These are phyloP conservation scores for Fusarium solani-melongenae DNA, from an alignment of 2,329 filamentous ascomycete species.

Conservation along the genomic window DNA sequence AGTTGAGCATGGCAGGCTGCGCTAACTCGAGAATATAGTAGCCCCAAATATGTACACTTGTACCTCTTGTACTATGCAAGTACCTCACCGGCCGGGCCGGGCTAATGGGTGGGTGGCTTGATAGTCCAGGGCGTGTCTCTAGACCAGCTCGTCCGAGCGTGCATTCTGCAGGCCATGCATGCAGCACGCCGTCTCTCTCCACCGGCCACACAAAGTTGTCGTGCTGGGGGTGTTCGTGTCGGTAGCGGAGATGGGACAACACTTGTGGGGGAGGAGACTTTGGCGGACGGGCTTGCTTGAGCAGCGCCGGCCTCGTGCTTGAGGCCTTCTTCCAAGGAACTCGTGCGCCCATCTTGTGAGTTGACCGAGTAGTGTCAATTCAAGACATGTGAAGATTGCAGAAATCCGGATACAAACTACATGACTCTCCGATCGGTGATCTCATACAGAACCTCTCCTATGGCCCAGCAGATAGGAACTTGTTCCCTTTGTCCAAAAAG, in stretches of 20 bases:
- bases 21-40: slow-evolving; percentile 33
- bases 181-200: slow-evolving; percentile 36
- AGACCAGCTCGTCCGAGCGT: slow-evolving; percentile 35
- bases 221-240: slow-evolving; percentile 37
- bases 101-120: not conserved
- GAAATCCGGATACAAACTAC: not conserved
- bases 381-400: slow-evolving; percentile 27
- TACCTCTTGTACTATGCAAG: slow-evolving; percentile 19
- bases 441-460: not conserved
- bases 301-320: slow-evolving; percentile 6
- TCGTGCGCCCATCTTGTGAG: slow-evolving; percentile 31
- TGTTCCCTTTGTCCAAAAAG: not conserved
- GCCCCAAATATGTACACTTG: slow-evolving; percentile 17
- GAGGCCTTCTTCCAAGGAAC: slow-evolving; percentile 12
- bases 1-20: slow-evolving; percentile 19
- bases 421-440: slow-evolving; percentile 8
- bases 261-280: slow-evolving; percentile 34
- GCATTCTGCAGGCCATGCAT: slow-evolving; percentile 42
- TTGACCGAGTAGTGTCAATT: not conserved
- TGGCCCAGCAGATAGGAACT: not conserved
- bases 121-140: slow-evolving; percentile 23
- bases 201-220: slow-evolving; percentile 25
- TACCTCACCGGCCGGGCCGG: slow-evolving; percentile 16
- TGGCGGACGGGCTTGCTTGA: slow-evolving; percentile 17
- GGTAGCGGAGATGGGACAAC: slow-evolving; percentile 24